A percentile compares a stretch with the other conserved stretches of the same genome.
Evolutionary conservation across 106 monocot genomes (phyloP).

Genomic region (Alisma plantagoaquatica): DNA sequence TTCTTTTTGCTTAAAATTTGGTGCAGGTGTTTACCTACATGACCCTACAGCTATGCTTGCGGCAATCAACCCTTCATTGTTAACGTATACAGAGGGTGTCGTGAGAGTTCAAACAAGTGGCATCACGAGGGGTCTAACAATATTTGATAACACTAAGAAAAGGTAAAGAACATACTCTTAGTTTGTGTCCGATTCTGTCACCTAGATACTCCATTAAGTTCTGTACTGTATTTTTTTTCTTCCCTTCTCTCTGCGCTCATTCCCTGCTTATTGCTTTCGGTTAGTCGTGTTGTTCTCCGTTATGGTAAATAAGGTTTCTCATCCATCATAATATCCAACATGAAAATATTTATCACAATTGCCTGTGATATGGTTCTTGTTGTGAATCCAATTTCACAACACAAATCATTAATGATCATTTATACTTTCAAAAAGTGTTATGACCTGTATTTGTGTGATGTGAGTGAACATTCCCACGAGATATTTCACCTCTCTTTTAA

Average conservation of each 20-base stretch:
- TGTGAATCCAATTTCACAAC: no score
- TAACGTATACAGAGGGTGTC: constrained; percentile 86
- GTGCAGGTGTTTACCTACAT: constrained; percentile 96
- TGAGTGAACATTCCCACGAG: no score
- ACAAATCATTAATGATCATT: no score
- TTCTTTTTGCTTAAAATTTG: no score
- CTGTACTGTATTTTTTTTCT: not conserved
- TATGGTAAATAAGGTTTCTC: not conserved
- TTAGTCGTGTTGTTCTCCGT: not conserved
- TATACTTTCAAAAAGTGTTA: no score
- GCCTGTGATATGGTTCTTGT: no score
- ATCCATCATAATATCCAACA: no score
- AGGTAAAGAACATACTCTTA: constrained; percentile 53
- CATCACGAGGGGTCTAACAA: constrained; percentile 76
- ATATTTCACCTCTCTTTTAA: no score
- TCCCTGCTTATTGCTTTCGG: not conserved
- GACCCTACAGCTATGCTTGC: constrained; percentile 87
- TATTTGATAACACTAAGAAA: constrained; percentile 85
- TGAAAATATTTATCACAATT: no score
- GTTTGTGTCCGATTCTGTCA: no score
- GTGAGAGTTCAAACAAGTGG: constrained; percentile 90
- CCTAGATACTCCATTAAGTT: not conserved
- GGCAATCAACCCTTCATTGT: constrained; percentile 77
- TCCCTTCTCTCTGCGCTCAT: not conserved
- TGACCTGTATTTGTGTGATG: no score